Base-by-base conservation (phyloP, 768 basidiomycete genomes). In the Chalciporus piperatus region DNA sequence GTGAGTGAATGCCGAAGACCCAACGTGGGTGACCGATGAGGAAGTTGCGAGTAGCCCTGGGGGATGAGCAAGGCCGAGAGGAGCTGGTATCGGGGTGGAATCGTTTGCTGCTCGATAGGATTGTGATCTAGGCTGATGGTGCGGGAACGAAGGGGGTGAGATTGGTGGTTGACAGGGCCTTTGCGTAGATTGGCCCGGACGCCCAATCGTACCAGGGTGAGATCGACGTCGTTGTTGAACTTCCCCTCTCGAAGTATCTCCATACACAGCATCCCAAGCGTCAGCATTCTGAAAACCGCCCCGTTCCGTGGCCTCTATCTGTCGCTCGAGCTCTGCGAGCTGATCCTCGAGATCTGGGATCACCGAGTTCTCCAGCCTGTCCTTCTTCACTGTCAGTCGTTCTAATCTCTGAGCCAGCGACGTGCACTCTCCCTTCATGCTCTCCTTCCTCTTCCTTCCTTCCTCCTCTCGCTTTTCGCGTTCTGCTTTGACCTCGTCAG, bases 261-360 rank as follows among this genome's bases (percentile, higher is more conserved):
- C 52, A 4, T 53, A 50, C 1, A 51, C 10, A 38, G 37, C 47
- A 2, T 64, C 59, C 60, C 55, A 58, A 22, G 33, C 4, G 22
- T 63, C 61, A 11, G 35, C 55, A 14, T 52, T 48, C 56, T 57
- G 65, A 23, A 54, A 25, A 38, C 41, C 52, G 43, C 52, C 74
- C 68, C 46, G 72, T 55, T 51, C 72, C 48, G 46, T 40, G 38
- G 49, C 19, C 61, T 84, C 82, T 19, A 88, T 78, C 66, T 91
- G 84, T 22, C 71, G 71, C 57, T 80, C 77, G 45, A 88, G 69
- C 39, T 78, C 78, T 52, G 72, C 72, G 39, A 92, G 72, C 64
- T 84, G 81, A 44, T 79, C 77, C 67, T 89, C 88, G 38, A 92
- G 74, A 53, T 87, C 87, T 1, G 76, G 76, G 16, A 92, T 73